Evolutionary conservation across 2,329 filamentous ascomycete genomes (phyloP).

Genomic region (Fusarium sp.): DNA sequence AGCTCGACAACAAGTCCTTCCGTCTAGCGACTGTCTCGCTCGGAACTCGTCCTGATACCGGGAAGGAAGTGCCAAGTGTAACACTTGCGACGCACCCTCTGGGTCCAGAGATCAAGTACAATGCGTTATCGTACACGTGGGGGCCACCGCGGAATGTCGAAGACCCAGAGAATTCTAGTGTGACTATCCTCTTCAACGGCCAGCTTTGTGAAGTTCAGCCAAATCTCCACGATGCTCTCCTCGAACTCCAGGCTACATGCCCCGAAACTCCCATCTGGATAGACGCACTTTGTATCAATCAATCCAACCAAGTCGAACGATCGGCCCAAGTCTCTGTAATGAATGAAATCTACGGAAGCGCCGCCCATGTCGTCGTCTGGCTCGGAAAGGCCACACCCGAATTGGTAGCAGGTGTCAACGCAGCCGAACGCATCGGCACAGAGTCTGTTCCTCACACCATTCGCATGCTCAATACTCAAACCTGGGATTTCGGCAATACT

Average conservation of each 20-base stretch:
- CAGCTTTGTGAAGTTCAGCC: fast-evolving
- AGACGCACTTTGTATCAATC: constrained; percentile 13
- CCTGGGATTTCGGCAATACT: not conserved
- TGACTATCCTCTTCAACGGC: not conserved
- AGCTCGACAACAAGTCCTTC: not conserved
- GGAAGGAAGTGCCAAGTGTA: not conserved
- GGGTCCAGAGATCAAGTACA: not conserved
- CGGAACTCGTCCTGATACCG: fast-evolving
- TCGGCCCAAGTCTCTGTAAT: not conserved
- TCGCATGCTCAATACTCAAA: not conserved
- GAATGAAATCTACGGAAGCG: constrained; percentile 14
- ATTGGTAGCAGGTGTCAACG: not conserved
- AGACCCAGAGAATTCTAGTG: fast-evolving
- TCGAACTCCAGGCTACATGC: not conserved
- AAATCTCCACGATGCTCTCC: not conserved
- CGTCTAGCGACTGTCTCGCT: not conserved
- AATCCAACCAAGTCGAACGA: not conserved
- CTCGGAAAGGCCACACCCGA: not conserved
- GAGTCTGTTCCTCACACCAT: not conserved
- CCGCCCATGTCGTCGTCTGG: not conserved
- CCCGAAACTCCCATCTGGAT: not conserved
- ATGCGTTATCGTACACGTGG: constrained; percentile 15
- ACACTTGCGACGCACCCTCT: not conserved
- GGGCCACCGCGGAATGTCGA: not conserved
- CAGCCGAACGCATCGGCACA: not conserved